These are phyloP conservation scores for Trichoderma sp. DNA, from an alignment of 2,329 filamentous ascomycete species.

Conservation along the genomic window DNA sequence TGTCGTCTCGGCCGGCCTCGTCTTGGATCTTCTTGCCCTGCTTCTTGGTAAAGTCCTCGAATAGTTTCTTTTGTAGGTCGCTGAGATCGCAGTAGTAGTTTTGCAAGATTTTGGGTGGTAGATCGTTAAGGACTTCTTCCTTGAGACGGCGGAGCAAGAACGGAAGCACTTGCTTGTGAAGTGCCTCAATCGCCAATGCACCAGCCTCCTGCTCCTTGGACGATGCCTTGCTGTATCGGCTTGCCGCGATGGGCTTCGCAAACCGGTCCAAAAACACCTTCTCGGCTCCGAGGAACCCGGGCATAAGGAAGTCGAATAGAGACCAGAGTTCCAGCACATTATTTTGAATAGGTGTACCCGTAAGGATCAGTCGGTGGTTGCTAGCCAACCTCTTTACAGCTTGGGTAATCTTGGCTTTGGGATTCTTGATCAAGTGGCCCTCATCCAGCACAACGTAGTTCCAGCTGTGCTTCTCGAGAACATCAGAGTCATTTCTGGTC, in stretches of 20 bases:
- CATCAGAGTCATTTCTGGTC: constrained; percentile 89
- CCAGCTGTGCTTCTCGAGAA: constrained; percentile 81
- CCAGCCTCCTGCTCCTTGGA: constrained; percentile 98
- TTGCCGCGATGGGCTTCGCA: constrained; percentile 91
- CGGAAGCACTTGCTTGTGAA: constrained; percentile 96
- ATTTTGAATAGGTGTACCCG: constrained; percentile 96
- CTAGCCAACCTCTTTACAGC: constrained; percentile 87
- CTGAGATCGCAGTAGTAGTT: constrained; percentile 99
- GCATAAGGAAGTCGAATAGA: constrained; percentile 98
- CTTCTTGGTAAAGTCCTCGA: constrained; percentile 93
- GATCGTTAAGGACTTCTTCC: constrained; percentile 93
- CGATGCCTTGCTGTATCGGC: constrained; percentile 92
- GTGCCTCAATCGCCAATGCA: constrained; percentile 91
- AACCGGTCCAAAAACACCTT: constrained; percentile 97
- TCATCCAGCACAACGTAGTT: constrained; percentile 98
- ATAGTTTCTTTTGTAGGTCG: constrained; percentile 89
- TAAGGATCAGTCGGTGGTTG: constrained; percentile 94
- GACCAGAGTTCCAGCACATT: constrained; percentile 98
- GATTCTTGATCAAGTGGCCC: constrained; percentile 98
- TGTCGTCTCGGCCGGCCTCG: constrained; percentile 80
- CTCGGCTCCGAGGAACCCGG: constrained; percentile 88
- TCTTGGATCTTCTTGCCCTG: constrained; percentile 85
- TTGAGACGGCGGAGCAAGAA: constrained; percentile 95
- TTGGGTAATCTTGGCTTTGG: constrained; percentile 90
- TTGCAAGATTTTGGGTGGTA: constrained; percentile 96